Conservation (phyloP, 306 rosid genomes). For the Myrica gale region DNA sequence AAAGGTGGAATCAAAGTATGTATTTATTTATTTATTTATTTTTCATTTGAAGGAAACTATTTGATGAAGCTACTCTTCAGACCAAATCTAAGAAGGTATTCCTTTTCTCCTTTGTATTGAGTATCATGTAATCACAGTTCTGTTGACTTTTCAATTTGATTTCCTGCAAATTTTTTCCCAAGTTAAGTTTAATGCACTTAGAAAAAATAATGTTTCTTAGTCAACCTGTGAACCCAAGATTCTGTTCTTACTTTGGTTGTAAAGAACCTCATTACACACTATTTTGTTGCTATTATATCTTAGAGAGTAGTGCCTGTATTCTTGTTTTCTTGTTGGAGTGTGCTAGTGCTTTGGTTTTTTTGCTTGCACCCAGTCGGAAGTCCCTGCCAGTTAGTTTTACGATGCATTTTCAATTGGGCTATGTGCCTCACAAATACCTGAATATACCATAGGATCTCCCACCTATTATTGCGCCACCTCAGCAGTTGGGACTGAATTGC, state of each 20-base stretch:
- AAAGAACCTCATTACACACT: neutral
- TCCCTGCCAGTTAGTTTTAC: neutral
- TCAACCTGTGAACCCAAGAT: neutral
- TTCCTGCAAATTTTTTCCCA: neutral
- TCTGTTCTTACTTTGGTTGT: neutral
- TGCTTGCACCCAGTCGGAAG: neutral
- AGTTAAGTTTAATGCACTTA: neutral
- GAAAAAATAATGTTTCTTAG: neutral
- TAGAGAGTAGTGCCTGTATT: neutral
- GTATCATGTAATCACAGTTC: neutral
- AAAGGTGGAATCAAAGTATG: neutral
- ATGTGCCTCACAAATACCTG: neutral
- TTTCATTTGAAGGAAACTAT: slow-evolving; percentile 60
- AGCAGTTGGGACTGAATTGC: too few species aligned
- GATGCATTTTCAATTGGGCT: neutral
- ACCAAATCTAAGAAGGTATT: slow-evolving; percentile 62
- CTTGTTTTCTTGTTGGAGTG: neutral
- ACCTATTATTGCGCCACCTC: too few species aligned
- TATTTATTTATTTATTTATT: neutral
- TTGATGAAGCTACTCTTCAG: slow-evolving; percentile 46
- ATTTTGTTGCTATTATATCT: too few species aligned
- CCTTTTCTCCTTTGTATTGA: neutral
- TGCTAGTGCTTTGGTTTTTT: neutral
- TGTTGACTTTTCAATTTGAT: neutral
- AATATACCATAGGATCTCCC: neutral